Percentiles rank a stretch among this genome's conserved stretches.
phyloP scores from a whole-genome alignment of 1,284 basidiomycete genomes.

The Pholiota adiposa region DNA sequence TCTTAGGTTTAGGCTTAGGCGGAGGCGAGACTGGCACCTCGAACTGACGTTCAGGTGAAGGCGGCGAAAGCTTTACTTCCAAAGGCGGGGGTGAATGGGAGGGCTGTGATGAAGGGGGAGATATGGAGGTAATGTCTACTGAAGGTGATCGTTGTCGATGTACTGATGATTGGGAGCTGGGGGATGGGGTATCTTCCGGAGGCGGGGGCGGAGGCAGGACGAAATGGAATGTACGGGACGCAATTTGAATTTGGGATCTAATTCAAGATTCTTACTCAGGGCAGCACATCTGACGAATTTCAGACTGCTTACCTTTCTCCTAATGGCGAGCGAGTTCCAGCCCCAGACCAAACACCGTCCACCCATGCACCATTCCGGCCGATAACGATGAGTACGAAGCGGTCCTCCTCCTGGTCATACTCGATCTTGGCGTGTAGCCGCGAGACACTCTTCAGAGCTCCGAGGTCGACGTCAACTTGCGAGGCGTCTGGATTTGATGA shows the following conservation, averaged over 20 bases:
- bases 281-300: conserved; percentile 6
- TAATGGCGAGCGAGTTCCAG: conserved; percentile 83
- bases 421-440: conserved; percentile 95
- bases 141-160: conserved; percentile 69
- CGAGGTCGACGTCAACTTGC: conserved; percentile 93
- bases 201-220: conserved; percentile 81
- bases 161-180: conserved; percentile 68
- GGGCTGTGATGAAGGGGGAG: conserved; percentile 78
- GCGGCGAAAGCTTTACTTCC: conserved; percentile 41
- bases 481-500: conserved; percentile 63
- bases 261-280: conserved; percentile 1
- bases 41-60: conserved; percentile 32
- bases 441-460: conserved; percentile 96
- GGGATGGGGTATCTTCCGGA: conserved; percentile 76
- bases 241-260: conserved; percentile 98
- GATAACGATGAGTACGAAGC: conserved; percentile 89
- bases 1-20: conserved; percentile 42
- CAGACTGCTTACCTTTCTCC: conserved; percentile 69
- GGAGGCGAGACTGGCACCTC: conserved; percentile 58
- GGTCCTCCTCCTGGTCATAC: conserved; percentile 85
- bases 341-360: conserved; percentile 92
- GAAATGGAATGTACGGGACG: conserved; percentile 97
- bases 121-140: conserved; percentile 79
- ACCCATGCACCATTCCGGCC: conserved; percentile 98
- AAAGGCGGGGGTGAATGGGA: conserved; percentile 68